Evolutionary conservation across 257 asterid species (phyloP), one percentile per base, ranked within the genome.

Genomic region (Scutellaria baicalensis): DNA sequence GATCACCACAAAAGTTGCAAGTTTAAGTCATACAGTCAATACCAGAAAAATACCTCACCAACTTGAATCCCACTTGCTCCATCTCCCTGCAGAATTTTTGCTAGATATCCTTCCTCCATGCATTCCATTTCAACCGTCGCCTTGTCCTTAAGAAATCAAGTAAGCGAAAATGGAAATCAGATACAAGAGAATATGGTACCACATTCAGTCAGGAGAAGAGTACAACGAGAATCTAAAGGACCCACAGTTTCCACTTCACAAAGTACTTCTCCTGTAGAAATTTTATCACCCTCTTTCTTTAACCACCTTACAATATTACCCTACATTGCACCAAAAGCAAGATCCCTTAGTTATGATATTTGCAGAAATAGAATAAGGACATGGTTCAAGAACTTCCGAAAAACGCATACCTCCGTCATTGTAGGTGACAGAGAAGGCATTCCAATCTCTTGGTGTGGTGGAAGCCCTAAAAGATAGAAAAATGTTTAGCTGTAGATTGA

Each of bases 401-500:
- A 73, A 76, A 39, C 17, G 21, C 82, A 33, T 85, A 76, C 99
- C 95, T 94, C 99, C 5, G 95, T 89, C 99, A 94, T 94, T 54
- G 99, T 94, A 69, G 99, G 99, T 72, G 99, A 94, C 36, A 94
- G 91, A 74, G 99, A 94, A 66, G 99, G 99, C 99, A 94, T 94
- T 65, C 99, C 99, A 74, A 94, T 86, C 82, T 84, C 99, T 66
- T 86, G 93, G 79, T 94, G 99, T 31, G 97, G 92, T 69, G 98
- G 99, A 83, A 94, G 88, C 78, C 80, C 99, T 94, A 87, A 81
- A 75, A 75, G 43, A 72, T 48, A 75, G 74, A 20, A 66, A 48
- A 42, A 70, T 66, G 61, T 39, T 47, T 21, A 72, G 74, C 35
- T 57, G 58, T 58, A 61, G 42, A 59, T 59, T 71, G 74, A 55